Evolutionary conservation across 129 eudicot species (phyloP), one percentile per base, ranked within the genome.

Genomic region (Chrysanthemum lavandulifolium): DNA sequence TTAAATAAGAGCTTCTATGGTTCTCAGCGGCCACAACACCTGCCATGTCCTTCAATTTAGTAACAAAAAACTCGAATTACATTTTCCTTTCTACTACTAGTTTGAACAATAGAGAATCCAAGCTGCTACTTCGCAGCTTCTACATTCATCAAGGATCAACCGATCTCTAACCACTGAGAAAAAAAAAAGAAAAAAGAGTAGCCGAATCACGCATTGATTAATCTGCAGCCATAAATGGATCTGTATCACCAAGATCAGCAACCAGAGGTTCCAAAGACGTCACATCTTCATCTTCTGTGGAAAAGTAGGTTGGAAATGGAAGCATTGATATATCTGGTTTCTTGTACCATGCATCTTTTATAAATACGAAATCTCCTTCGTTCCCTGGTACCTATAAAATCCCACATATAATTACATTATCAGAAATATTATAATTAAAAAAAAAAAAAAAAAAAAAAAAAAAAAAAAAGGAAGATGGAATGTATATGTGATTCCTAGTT

Each of bases 191-290:
- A 63, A 62, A 54, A 5, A 52, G 15, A 61, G 15, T 31, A 40
- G 6, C 18, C 52, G 0, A 18, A 56, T 69, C 63, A 62, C 7
- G 15, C 33, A 5, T 10, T 18, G 31, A 58, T 60, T 67, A 89
- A 72, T 93, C 98, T 64, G 98, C 97, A 13, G 95, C 96, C 98
- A 94, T 90, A 72, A 90, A 94, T 14, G 98, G 98, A 84, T 94
- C 98, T 1, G 77, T 71, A 19, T 90, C 98, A 40, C 98, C 98
- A 49, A 87, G 85, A 86, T 94, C 98, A 61, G 95, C 98, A 64
- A 90, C 78, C n/a, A 94, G 47, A 43, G 96, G 95, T 79, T 85
- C 95, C 78, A 89, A 77, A 5, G 54, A n/a, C 21, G 75, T 13
- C 33, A 13, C 67, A 55, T 89, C 87, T 77, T 93, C 98, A 23